A percentile compares a stretch with the other conserved stretches of the same genome.
phyloP scores from a whole-genome alignment of 257 asterid species.

The Asclepias syriaca region DNA sequence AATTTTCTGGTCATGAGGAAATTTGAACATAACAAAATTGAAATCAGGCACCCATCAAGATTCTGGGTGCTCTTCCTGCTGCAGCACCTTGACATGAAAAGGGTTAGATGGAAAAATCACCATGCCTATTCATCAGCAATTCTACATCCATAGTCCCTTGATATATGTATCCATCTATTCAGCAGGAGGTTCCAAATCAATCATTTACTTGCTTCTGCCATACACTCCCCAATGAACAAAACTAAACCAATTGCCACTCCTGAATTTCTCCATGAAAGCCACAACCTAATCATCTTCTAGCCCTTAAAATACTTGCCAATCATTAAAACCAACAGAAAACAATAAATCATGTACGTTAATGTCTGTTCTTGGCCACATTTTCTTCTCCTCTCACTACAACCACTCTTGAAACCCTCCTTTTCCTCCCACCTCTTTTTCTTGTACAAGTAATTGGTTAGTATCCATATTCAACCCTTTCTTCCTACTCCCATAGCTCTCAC shows the following conservation, averaged over 20 bases:
- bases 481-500: neutral
- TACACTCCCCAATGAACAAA: neutral
- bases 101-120: neutral
- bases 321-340: neutral
- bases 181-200: neutral
- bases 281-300: neutral
- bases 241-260: neutral
- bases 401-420: no score
- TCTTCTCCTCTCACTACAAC: neutral
- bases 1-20: neutral
- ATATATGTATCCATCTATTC: neutral
- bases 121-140: neutral
- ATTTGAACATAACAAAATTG: neutral
- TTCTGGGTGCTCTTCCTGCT: neutral
- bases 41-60: neutral
- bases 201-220: neutral
- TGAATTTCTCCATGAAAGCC: neutral
- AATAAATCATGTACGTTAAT: neutral
- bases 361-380: neutral
- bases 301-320: neutral
- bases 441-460: neutral
- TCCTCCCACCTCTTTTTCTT: neutral
- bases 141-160: neutral
- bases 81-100: no score
- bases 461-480: neutral